Percentiles rank a stretch among this genome's conserved stretches.
phyloP scores from a whole-genome alignment of 495 filamentous ascomycete species.

The Schizothecium vesticola region DNA sequence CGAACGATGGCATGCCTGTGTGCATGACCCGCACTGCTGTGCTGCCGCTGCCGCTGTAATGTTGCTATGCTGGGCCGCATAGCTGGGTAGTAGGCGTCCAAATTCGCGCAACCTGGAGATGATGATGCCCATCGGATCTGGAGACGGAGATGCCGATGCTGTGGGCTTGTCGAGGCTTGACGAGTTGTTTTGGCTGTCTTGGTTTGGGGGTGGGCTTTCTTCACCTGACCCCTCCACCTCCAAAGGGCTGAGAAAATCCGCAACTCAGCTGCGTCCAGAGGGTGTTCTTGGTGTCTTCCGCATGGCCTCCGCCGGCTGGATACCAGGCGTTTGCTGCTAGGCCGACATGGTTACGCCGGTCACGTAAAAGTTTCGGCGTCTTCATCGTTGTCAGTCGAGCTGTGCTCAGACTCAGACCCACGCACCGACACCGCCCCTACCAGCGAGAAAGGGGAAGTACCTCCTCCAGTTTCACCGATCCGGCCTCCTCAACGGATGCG shows the following conservation, averaged over 20 bases:
- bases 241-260: neutral
- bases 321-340: neutral
- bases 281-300: neutral
- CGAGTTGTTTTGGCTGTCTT: neutral
- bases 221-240: neutral
- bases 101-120: neutral
- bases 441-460: neutral
- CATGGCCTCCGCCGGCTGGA: neutral
- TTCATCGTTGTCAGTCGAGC: too few species aligned
- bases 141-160: neutral
- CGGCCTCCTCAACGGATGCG: slow-evolving; percentile 54
- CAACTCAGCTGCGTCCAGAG: neutral
- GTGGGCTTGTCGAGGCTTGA: neutral
- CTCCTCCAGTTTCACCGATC: neutral
- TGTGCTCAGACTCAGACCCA: neutral
- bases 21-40: neutral
- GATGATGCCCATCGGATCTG: neutral
- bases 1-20: neutral
- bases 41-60: too few species aligned
- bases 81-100: neutral
- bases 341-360: neutral
- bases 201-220: neutral
- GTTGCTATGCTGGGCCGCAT: neutral
- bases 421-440: neutral
- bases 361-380: neutral